Evolutionary conservation across 2,329 filamentous ascomycete genomes (phyloP).

Genomic region (Ophiostoma piceae): DNA sequence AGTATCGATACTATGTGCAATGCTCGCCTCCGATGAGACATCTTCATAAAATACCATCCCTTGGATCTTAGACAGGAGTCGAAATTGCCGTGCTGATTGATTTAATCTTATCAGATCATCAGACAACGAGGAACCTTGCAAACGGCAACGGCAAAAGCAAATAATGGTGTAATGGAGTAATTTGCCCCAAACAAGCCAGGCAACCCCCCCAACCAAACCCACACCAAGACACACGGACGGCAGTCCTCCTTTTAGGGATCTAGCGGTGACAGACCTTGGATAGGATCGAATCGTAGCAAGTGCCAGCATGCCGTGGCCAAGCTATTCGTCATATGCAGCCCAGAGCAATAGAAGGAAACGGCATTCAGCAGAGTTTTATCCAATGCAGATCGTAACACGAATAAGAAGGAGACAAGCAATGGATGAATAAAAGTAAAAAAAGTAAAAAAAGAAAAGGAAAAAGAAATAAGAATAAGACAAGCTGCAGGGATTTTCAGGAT

Average conservation of each 20-base stretch:
- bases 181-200: background rate
- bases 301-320: conserved; percentile 1
- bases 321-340: conserved; percentile 8
- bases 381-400: background rate
- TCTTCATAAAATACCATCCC: too few relatives aligned
- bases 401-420: background rate
- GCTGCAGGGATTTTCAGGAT: background rate
- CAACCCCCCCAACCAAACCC: background rate
- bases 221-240: background rate
- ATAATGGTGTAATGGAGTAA: background rate
- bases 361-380: background rate
- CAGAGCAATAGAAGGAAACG: background rate
- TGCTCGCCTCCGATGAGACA: too few relatives aligned
- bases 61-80: background rate
- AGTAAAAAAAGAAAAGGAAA: background rate
- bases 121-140: background rate
- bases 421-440: background rate
- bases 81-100: background rate
- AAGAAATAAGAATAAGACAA: background rate
- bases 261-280: conserved; percentile 4
- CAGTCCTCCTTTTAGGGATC: background rate
- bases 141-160: background rate
- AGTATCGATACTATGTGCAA: too few relatives aligned
- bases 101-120: conserved; percentile 15
- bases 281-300: background rate